A percentile compares a stretch with the other conserved stretches of the same genome.
These are phyloP conservation scores for Aspergillus tamarii DNA, from an alignment of 2,329 filamentous ascomycete species.

Conservation along the genomic window DNA sequence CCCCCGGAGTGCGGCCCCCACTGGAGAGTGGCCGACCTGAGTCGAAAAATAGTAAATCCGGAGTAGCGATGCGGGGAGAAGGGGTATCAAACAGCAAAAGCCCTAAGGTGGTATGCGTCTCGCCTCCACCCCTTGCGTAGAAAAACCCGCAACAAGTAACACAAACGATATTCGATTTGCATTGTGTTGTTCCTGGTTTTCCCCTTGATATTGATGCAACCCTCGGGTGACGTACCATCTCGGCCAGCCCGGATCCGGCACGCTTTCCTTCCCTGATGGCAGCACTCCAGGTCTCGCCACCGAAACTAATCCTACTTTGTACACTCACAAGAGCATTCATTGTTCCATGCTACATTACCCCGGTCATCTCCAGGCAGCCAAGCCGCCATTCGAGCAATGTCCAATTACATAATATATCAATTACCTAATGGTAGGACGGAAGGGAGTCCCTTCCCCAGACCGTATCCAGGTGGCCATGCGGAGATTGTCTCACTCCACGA, in stretches of 20 bases:
- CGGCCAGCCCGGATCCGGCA: not conserved
- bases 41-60: constrained; percentile 6
- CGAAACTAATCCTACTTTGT: not conserved
- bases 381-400: not conserved
- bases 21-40: not conserved
- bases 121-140: not conserved
- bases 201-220: not conserved
- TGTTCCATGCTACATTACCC: not conserved
- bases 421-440: not conserved
- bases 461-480: constrained; percentile 6
- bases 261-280: not conserved
- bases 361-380: not conserved
- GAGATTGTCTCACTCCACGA: constrained; percentile 8
- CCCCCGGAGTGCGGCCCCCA: not conserved
- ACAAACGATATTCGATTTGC: not conserved
- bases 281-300: not conserved
- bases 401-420: not conserved
- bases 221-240: not conserved
- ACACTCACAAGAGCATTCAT: no score
- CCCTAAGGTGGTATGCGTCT: not conserved
- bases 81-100: not conserved
- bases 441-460: constrained; percentile 9
- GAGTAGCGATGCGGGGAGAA: not conserved
- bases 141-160: not conserved
- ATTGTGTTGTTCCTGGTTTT: not conserved